Evolutionary conservation across 768 basidiomycete genomes (phyloP), one percentile per base, ranked within the genome.

Genomic region (Lactarius sp.): DNA sequence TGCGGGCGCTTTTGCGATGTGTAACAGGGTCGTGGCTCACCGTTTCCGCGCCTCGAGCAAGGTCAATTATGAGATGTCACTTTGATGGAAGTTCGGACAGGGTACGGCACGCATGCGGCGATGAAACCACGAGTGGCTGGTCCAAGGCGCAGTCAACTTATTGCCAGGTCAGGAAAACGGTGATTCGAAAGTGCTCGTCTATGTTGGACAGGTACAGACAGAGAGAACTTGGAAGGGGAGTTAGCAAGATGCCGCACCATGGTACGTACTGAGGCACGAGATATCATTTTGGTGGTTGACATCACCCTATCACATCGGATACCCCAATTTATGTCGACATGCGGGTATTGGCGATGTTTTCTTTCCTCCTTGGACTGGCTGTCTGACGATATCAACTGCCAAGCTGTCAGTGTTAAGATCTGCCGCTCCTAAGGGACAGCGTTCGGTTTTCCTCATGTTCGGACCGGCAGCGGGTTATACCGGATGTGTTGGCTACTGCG

Each of bases 371-470:
- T 46, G 46, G 16, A 56, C 31, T n/a, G 34, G 13, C 18, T 10
- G 44, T 36, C 1, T 36, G 7, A 12, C 13, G 33, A 47, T 16
- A 44, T 57, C 44, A 47, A 47, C 44, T 8, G 44, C 13, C 44
- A 33, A 57, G 44, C n/a, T 47, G 34, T 31, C 56, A 47, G 12
- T 27, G 22, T 49, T 49, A 49, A 49, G 12, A 20, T 7, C 22
- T 27, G 3, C n/a, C 22, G 22, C 22, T 13, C 22, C 34, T 46
- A 14, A 14, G 6, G n/a, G 20, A 12, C 27, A 0, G 33, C 41
- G 51, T 60, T 60, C 59, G 59, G 39, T 59, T 42, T n/a, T 44
- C 51, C 31, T 52, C 51, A 20, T n/a, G 22, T 52, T 36, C 59
- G 18, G 31, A 34, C 59, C 18, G 41, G 34, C 20, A 9, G 18